Evolutionary conservation across 1,139 yeast genomes (phyloP).

Genomic region (Yamadazyma spencermartinsiae): DNA sequence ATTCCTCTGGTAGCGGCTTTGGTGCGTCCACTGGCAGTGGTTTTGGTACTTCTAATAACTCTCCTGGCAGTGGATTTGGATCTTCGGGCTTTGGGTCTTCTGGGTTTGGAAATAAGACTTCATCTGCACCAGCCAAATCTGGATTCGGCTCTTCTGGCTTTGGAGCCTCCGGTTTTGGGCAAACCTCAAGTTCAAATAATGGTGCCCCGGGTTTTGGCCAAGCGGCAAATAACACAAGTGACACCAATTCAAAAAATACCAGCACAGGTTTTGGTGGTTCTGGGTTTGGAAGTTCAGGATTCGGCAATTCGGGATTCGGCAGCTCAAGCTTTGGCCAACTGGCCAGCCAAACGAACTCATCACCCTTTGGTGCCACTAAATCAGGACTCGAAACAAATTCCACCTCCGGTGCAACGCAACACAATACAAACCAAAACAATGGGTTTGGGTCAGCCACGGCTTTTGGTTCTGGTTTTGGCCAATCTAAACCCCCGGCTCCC

Average conservation of each 20-base stretch:
- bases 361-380: slow-evolving; percentile 13
- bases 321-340: slow-evolving; percentile 3
- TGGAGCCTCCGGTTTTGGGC: slow-evolving; percentile 11
- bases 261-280: no score
- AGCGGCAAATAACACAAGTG: no score
- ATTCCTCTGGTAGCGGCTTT: no score
- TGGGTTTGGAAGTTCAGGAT: slow-evolving; percentile 12
- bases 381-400: no score
- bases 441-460: not conserved
- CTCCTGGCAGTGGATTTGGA: slow-evolving; percentile 13
- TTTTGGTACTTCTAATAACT: not conserved
- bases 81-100: slow-evolving; percentile 11
- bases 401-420: slow-evolving; percentile 16
- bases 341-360: slow-evolving; percentile 3
- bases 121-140: slow-evolving; percentile 1
- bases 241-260: no score
- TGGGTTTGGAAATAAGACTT: slow-evolving; percentile 9
- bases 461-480: slow-evolving; percentile 8
- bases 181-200: no score
- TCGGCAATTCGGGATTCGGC: slow-evolving; percentile 3
- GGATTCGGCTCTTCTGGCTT: slow-evolving; percentile 10
- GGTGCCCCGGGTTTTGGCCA: no score
- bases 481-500: no score
- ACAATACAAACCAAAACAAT: slow-evolving; percentile 13
- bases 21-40: no score